Evolutionary conservation across 371 early-diverging fungal genomes (phyloP), one percentile per base, ranked within the genome.

Genomic region (Haplosporangium sp.): DNA sequence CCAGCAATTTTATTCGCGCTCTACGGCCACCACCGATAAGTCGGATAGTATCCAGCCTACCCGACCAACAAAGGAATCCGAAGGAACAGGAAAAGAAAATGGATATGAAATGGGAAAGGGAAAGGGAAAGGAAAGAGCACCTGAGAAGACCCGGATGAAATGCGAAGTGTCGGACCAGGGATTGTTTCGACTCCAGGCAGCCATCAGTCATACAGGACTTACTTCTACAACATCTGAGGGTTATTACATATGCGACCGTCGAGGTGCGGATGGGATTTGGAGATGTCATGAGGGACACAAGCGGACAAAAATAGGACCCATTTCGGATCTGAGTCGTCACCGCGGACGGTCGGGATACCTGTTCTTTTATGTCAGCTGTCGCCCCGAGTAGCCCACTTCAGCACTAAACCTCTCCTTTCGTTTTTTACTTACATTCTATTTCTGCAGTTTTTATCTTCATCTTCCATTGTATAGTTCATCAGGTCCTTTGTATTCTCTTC

Each of bases 311-410:
- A 54, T 69, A 10, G 76, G 76, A 1, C 54, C 70, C 47, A 60
- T 69, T 9, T 51, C 62, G 6, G 69, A 75, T 13, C 43, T 75
- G 23, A 62, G 43, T 18, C 61, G 54, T 5, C 45, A 62, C n/a
- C 76, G 76, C 37, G 63, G 55, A 11, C 69, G 70, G 10, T 54
- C 69, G 6, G 76, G 70, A 10, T 69, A 75, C 29, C 62, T 75
- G n/a, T 74, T 74, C 37, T 74, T 74, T 64, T 74, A 74, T 50
- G 69, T 68, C 18, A 68, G 68, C 36, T 43, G 72, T n/a, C 64
- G 47, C 18, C 29, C 64, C 16, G 55, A 55, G 23, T 41, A 55
- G 7, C 11, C 43, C 14, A 46, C 20, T 9, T 23, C 48, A 18
- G 50, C 20, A 50, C 13, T 11, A 11, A 16, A 18, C 8, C 10